Evolutionary conservation across 2,329 filamentous ascomycete species (phyloP).

Genomic region (Fusarium penzigii): DNA sequence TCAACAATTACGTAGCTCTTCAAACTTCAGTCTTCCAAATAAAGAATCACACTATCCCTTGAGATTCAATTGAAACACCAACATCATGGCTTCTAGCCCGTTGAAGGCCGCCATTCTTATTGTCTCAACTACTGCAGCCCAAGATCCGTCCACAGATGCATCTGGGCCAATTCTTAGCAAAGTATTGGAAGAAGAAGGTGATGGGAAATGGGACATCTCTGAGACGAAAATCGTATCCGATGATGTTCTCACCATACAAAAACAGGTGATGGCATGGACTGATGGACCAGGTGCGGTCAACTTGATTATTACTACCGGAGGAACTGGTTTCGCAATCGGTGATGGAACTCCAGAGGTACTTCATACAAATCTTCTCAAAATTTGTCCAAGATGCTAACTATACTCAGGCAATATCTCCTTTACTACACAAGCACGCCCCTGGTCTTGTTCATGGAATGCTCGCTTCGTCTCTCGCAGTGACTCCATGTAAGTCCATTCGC

Average conservation of each 20-base stretch:
- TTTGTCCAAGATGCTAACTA: neutral
- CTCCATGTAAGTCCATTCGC: constrained; percentile 71
- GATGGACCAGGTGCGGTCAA: constrained; percentile 67
- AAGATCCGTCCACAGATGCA: constrained; percentile 77
- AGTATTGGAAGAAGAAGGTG: constrained; percentile 68
- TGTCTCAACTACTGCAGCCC: constrained; percentile 85
- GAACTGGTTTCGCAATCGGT: constrained; percentile 84
- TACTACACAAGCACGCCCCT: constrained; percentile 83
- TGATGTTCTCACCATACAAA: constrained; percentile 72
- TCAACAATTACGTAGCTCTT: neutral
- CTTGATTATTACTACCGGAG: constrained; percentile 84
- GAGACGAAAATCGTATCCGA: constrained; percentile 79
- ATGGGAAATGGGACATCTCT: constrained; percentile 69
- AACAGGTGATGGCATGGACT: constrained; percentile 69
- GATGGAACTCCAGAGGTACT: constrained; percentile 86
- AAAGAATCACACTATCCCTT: neutral
- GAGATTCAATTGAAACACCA: neutral
- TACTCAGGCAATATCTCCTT: constrained; percentile 68
- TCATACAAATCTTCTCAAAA: neutral
- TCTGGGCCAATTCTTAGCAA: constrained; percentile 66
- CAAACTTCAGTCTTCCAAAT: neutral
- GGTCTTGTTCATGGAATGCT: constrained; percentile 97
- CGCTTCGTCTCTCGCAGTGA: constrained; percentile 77
- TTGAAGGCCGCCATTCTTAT: constrained; percentile 79
- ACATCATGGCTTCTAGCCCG: constrained; percentile 33